A percentile compares a stretch with the other conserved stretches of the same genome.
Conservation (phyloP, 805 yeast species). For the Ogataea glucozyma region DNA sequence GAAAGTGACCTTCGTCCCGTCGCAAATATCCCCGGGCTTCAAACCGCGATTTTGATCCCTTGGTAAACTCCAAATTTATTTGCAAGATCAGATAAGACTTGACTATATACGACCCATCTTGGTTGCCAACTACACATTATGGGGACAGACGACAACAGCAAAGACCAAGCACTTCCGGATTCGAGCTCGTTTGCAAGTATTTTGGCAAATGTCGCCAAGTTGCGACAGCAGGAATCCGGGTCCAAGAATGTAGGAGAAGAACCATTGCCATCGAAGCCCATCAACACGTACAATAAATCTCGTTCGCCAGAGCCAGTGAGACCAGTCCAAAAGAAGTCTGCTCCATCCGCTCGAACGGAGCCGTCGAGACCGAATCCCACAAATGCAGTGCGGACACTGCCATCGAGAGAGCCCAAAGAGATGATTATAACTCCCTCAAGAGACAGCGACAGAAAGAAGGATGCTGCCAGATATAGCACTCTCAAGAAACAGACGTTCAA, state of each 20-base stretch:
- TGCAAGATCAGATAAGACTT: not conserved
- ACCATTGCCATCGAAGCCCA: not conserved
- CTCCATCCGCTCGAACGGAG: too few species aligned
- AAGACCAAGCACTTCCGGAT: conserved; percentile 15
- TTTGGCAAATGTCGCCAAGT: conserved; percentile 64
- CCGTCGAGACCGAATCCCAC: not conserved
- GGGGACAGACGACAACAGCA: not conserved
- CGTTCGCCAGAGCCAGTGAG: not conserved
- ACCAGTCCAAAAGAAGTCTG: too few species aligned
- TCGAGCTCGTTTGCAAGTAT: conserved; percentile 71
- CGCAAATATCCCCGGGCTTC: not conserved
- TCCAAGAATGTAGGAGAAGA: not conserved
- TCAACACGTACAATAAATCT: not conserved
- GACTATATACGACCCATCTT: too few species aligned
- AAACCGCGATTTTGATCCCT: not conserved
- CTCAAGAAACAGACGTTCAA: conserved; percentile 28
- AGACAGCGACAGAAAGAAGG: conserved; percentile 16
- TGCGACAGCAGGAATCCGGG: conserved; percentile 45
- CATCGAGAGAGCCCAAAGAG: conserved; percentile 8
- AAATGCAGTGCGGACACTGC: conserved; percentile 6
- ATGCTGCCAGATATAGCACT: conserved; percentile 19
- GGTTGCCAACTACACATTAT: not conserved
- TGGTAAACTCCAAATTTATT: too few species aligned
- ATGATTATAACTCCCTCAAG: conserved; percentile 20
- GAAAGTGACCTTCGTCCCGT: not conserved